phyloP scores from a whole-genome alignment of 139 green algal species.

The Picochlorum sp. region DNA sequence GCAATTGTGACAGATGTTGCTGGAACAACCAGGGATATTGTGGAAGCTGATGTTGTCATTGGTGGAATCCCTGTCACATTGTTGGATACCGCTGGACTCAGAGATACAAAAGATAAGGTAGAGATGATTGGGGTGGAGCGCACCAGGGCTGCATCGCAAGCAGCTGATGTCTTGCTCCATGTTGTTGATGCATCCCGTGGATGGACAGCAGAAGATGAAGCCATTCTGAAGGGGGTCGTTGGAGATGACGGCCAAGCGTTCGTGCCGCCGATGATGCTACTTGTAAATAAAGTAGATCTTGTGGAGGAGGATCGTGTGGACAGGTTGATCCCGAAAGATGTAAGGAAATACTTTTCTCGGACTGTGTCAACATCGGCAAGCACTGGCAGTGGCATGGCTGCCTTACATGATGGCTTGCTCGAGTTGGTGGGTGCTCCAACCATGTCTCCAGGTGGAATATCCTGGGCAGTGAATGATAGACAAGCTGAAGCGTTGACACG shows the following conservation, averaged over 20 bases:
- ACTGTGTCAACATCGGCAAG: slow-evolving; percentile 57
- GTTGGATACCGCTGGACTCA: slow-evolving; percentile 92
- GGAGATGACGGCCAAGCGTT: slow-evolving; percentile 1
- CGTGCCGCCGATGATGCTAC: slow-evolving; percentile 52
- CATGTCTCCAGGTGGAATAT: slow-evolving; percentile 52
- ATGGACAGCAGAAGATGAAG: slow-evolving; percentile 62
- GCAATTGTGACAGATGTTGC: slow-evolving; percentile 92
- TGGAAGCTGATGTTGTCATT: slow-evolving; percentile 77
- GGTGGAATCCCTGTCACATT: slow-evolving; percentile 79
- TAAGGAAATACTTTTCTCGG: slow-evolving; percentile 16
- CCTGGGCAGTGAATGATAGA: slow-evolving; percentile 86
- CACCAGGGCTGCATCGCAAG: slow-evolving; percentile 37
- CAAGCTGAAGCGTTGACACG: slow-evolving; percentile 79
- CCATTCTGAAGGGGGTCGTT: slow-evolving; percentile 23
- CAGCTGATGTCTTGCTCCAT: slow-evolving; percentile 80
- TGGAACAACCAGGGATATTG: slow-evolving; percentile 91
- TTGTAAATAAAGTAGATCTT: slow-evolving; percentile 87
- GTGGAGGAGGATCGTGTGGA: slow-evolving; percentile 3
- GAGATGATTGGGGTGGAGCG: slow-evolving; percentile 78
- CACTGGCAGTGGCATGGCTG: slow-evolving; percentile 48
- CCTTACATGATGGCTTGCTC: slow-evolving; percentile 47
- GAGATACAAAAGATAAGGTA: slow-evolving; percentile 63
- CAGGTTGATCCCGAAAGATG: slow-evolving; percentile 5
- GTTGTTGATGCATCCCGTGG: slow-evolving; percentile 67
- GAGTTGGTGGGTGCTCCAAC: slow-evolving; percentile 19